Evolutionary conservation across 1,284 basidiomycete genomes (phyloP), one percentile per base, ranked within the genome.

Genomic region (Rhodofomes roseus): DNA sequence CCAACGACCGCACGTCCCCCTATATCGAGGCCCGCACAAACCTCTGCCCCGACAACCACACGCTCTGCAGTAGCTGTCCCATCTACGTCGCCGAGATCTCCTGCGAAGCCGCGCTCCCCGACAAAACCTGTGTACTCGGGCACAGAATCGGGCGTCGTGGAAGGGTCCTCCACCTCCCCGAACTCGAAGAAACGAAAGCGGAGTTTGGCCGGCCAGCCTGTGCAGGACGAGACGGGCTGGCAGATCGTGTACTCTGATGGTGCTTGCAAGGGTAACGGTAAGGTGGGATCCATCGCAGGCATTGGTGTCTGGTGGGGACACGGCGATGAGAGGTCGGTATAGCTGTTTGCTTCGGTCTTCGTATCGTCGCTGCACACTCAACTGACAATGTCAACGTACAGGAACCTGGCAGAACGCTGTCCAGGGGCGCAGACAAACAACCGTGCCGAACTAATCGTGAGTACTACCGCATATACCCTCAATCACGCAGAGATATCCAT

Each of bases 381-480:
- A 18, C 54, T 22, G 18, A 25, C 4, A 4, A 5, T 34, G 31
- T 4, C 5, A 11, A 34, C 31, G 11, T 11, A 29, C 58, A 92
- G 92, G 54, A 93, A 93, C 67, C 71, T 93, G 2, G 80, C 86
- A 0, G 89, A 92, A 65, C 79, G 93, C 22, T 89, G 92, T 65
- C 89, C 91, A 1, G 94, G 93, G 1, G 76, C 74, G 50, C 93
- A 95, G 70, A 95, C 93, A 0, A 96, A 96, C 70, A 95, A 96
- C 63, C 80, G 92, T 14, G 93, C 92, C 2, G 93, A 96, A 71
- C 79, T 96, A 29, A 86, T 92, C 63, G 92, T 90, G 60, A 63
- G 85, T 77, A 12, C 31, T 23, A 25, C 16, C 40, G 14, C 23
- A n/a, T 20, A 23, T 6, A 16, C 22, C 3, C 41, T 39, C 25